Base-by-base conservation (phyloP, 1,139 yeast species). In the Kurtzmaniella quercitrusa region DNA sequence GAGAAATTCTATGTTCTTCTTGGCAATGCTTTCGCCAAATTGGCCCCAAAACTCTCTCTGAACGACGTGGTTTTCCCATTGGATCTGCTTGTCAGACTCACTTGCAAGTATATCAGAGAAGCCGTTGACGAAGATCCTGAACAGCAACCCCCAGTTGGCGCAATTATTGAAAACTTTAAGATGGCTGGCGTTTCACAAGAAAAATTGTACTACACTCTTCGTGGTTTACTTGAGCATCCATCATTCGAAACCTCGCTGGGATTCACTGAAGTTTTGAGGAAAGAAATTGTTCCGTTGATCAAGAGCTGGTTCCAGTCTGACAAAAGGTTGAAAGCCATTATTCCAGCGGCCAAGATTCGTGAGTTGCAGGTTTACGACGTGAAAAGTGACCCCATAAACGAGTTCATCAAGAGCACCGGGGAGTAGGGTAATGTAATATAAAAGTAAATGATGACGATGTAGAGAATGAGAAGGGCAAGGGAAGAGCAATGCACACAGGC, bases 31-130 rank as follows among this genome's bases (percentile, higher is more conserved):
- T 70, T 77, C 47, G 56, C 67, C 1, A 42, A 62, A 1, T 61
- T 74, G 43, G 82, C 82, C 57, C 45, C 77, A 73, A 66, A 60
- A 48, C 51, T 73, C 38, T 63, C 74, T 8, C 59, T 68, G 5
- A 71, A 70, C 41, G 96, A 90, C 54, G 75, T 81, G 57, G 88
- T 90, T 1, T 89, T 91, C 70, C 96, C 97, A 9, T 72, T 87
- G 14, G 82, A 81, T 49, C 84, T 81, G 49, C 68, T 90, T 46
- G 70, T 88, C 50, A 85, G 87, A 46, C 69, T 85, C 65, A 74
- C 53, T 60, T 70, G 52, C 58, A 73, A 55, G 48, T 69, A 70
- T 52, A 55, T 75, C 27, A 68, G 69, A 45, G 68, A 66, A 39
- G 67, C 72, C 1, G 52, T 58, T 5, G 70, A 66, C 37, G 60